Base-by-base conservation (phyloP, 208 protist genomes). In the Wallacemonas sp. region DNA sequence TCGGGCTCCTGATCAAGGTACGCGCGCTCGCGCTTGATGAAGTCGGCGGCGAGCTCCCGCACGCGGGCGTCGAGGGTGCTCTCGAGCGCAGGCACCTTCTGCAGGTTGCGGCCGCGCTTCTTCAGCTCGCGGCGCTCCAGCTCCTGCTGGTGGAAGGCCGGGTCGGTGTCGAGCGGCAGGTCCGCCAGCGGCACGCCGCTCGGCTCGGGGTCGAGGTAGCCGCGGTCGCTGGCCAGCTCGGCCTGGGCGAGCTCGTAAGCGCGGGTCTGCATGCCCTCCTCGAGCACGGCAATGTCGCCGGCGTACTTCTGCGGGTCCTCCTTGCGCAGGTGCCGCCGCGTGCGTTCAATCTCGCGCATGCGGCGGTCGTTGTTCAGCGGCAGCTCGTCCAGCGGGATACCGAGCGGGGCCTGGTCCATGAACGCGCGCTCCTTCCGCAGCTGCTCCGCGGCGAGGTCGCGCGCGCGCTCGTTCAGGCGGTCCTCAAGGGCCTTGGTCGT, bases 1-100 rank as follows among this genome's bases (percentile, higher is more conserved):
- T 91, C 70, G 18, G 91, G 87, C 57, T 92, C 79, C 57, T 74
- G 79, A 49, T 96, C 86, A 4, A 96, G 78, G 65, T 87, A 93
- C 25, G 69, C 67, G 44, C 91, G 77, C 65, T 93, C 87, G 32
- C 73, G 67, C 12, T 57, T 45, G 26, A 92, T 74, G 62, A 91
- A 90, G 12, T 84, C 77, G 29, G 61, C 65, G 25, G 85, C 90
- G 18, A 95, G 54, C 61, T 84, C 72, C 45, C 80, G 67, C 11
- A 73, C 74, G 1, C 87, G 83, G 23, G 72, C 75, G 59, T 83
- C 84, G 2, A 95, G 65, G 20, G 54, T 38, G 20, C 65, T 57
- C 71, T 93, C 83, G 22, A 95, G 67, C 4, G 20, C 65, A 12
- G 57, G 48, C 7, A 92, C 50, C 5, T 76, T 72, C 36, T 55